Base-by-base conservation (phyloP, 495 filamentous ascomycete genomes). In the Jackrogersella minutella region DNA sequence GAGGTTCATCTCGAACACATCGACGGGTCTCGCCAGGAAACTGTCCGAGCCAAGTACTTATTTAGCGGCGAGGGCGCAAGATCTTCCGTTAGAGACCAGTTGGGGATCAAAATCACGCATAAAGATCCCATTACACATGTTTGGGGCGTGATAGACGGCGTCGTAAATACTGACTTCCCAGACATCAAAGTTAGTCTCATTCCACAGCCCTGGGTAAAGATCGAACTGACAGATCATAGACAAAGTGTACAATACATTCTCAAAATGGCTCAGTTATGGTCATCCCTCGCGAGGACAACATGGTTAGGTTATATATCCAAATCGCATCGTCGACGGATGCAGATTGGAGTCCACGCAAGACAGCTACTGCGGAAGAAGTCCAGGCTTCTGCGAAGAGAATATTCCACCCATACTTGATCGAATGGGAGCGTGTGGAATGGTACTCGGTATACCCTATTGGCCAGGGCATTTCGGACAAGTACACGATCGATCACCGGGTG, bases 241-340 rank as follows among this genome's bases (percentile, higher is more conserved):
- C 93, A 83, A 97, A 97, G 85, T 96, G 92, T 77, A 96, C 90
- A 0, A 87, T 93, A 55, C 85, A 89, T 58, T 88, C 88, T 14
- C 79, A 84, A 70, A 74, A 84, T 37, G 90, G 90, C 17, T 91
- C 90, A 11, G 88, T 92, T 59, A 86, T 93, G 76, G 88, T 90
- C 53, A 91, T 93, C 58, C 90, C 90, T 4, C 85, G 90, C 46
- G 90, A 93, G 74, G 77, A 87, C 34, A 87, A 87, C 68, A 87
- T 93, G 86, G 90, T 90, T 6, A 85, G 90, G 7, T 71, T 92
- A 37, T 93, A 93, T 71, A 90, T 93, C 60, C 88, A 93, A 77
- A 82, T 93, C 58, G 88, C 87, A 37, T 85, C 88, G 3, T 86
- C 85, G 8, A 88, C 84, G 5, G 86, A 90, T 46, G 77, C 82